Conservation (phyloP, 169 alveolate genomes). For the Plasmodium gonderi region DNA sequence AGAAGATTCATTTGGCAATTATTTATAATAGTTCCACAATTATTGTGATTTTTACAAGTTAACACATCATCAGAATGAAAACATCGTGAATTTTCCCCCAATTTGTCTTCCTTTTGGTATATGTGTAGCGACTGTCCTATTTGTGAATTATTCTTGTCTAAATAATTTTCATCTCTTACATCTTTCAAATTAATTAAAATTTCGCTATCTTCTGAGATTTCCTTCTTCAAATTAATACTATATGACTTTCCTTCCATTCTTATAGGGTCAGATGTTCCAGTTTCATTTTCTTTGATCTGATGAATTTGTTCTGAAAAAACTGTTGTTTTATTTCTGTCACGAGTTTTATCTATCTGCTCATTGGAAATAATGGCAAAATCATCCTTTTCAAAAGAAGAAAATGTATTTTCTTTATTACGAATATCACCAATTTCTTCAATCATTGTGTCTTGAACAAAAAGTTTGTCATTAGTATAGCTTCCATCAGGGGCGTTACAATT, state of each 20-base stretch:
- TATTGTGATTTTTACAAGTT: neutral
- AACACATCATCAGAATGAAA: constrained; percentile 12
- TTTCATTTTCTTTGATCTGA: neutral
- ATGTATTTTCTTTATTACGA: neutral
- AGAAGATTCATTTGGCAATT: neutral
- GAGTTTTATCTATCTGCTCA: neutral
- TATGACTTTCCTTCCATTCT: neutral
- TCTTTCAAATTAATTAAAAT: constrained; percentile 15
- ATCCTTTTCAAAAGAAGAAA: neutral
- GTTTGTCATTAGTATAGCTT: neutral
- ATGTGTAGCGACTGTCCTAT: neutral
- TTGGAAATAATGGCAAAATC: neutral
- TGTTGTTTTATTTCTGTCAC: neutral
- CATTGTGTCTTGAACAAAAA: neutral
- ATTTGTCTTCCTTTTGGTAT: neutral
- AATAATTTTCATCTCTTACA: neutral
- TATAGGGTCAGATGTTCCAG: neutral
- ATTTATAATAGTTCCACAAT: neutral
- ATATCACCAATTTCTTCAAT: neutral
- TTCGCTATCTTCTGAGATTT: neutral
- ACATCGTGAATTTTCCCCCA: neutral
- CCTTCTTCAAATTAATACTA: constrained; percentile 9
- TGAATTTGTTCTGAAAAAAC: neutral
- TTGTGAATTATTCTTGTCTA: constrained; percentile 1
- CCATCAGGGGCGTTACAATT: neutral